Percentiles rank a stretch among this genome's conserved stretches.
These are phyloP conservation scores for Trifolium fragiferum DNA, from an alignment of 306 rosid species.

Conservation along the genomic window DNA sequence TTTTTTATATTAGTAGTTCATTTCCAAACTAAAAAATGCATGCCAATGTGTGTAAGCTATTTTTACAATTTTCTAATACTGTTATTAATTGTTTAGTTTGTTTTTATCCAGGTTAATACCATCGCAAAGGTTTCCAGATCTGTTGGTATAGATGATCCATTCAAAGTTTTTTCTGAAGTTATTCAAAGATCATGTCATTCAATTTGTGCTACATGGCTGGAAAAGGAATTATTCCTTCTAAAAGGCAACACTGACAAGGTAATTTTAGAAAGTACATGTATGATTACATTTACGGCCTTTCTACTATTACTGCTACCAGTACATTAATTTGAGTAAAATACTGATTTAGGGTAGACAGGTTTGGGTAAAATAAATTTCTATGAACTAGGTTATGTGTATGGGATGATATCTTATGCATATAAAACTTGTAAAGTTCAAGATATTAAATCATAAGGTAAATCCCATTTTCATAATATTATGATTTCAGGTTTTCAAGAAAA, in stretches of 20 bases:
- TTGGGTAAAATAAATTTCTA: constrained; percentile 10
- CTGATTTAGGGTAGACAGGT: constrained; percentile 21
- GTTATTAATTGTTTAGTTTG: not conserved
- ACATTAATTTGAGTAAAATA: constrained; percentile 29
- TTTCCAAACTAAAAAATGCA: constrained; percentile 16
- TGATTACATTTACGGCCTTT: constrained; percentile 18
- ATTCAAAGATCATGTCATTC: constrained; percentile 63
- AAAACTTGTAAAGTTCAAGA: not conserved
- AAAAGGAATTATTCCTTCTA: constrained; percentile 64
- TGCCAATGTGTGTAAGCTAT: constrained; percentile 15
- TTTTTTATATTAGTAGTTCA: not conserved
- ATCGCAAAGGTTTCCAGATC: constrained; percentile 51
- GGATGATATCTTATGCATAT: constrained; percentile 24
- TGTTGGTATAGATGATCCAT: constrained; percentile 52
- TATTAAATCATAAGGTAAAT: constrained; percentile 2
- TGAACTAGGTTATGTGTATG: constrained; percentile 18
- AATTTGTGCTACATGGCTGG: constrained; percentile 76
- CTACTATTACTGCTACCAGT: constrained; percentile 15
- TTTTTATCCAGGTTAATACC: constrained; percentile 65
- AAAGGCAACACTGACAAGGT: constrained; percentile 61
- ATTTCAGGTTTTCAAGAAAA: constrained; percentile 32
- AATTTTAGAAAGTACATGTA: constrained; percentile 39
- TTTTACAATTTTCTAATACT: constrained; percentile 15
- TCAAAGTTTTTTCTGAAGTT: constrained; percentile 60
- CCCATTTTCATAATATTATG: constrained; percentile 25